Percentiles rank a stretch among this genome's conserved stretches.
These are phyloP conservation scores for Eutreptiella sp. DNA, from an alignment of 208 protist genomes.

Conservation along the genomic window DNA sequence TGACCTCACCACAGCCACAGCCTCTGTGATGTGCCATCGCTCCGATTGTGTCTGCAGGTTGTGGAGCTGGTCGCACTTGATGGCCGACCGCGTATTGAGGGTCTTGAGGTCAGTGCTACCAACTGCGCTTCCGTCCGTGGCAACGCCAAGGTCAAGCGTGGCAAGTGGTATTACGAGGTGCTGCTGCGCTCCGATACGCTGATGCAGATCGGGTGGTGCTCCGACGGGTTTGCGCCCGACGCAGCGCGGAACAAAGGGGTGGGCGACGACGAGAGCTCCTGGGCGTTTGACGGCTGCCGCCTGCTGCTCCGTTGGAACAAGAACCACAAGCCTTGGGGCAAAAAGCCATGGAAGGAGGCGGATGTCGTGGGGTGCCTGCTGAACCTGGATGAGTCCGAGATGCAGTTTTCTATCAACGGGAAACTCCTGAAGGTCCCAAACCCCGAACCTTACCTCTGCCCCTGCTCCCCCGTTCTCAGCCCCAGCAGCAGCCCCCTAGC, in stretches of 20 bases:
- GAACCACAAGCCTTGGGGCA: constrained; percentile 45
- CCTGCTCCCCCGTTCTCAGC: too few species aligned
- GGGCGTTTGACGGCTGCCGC: constrained; percentile 62
- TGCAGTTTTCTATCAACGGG: constrained; percentile 68
- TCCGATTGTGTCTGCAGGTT: too few species aligned
- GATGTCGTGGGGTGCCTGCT: constrained; percentile 74
- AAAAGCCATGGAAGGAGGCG: constrained; percentile 58
- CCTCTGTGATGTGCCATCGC: too few species aligned
- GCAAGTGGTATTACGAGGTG: constrained; percentile 80
- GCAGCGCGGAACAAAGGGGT: constrained; percentile 33
- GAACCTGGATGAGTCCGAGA: constrained; percentile 62
- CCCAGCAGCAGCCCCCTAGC: too few species aligned
- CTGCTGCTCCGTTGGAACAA: constrained; percentile 61
- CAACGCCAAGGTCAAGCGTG: constrained; percentile 53
- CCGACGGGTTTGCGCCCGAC: constrained; percentile 11
- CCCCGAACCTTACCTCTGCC: too few species aligned
- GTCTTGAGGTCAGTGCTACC: constrained; percentile 40
- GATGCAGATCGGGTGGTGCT: constrained; percentile 56
- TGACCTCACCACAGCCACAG: too few species aligned
- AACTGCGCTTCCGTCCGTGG: constrained; percentile 56
- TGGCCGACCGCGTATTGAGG: constrained; percentile 39
- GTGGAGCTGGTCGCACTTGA: constrained; percentile 47
- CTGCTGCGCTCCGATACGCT: constrained; percentile 40
- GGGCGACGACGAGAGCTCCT: constrained; percentile 63
- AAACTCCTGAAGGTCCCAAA: too few species aligned